Base-by-base conservation (phyloP, 768 basidiomycete species). In the Trametes cingulata region DNA sequence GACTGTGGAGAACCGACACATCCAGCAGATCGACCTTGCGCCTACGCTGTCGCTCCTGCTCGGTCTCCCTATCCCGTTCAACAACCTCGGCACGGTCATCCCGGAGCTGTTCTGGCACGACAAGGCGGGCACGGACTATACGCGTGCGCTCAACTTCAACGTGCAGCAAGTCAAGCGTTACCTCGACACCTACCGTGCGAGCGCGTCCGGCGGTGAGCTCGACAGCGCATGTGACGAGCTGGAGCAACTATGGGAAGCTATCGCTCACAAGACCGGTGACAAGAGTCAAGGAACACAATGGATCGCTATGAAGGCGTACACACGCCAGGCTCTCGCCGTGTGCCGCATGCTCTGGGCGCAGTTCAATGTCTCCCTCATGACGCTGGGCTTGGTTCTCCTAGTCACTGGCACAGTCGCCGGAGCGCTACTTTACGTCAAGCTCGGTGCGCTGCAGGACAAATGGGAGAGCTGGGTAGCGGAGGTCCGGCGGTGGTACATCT, bases 321-420 rank as follows among this genome's bases (percentile, higher is more conserved):
- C 83, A 13, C 79, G 85, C 9, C 71, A 79, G 15, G 85, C 90
- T 6, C 80, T 95, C 35, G 75, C 80, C 0, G 82, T 81, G 2
- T 95, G 95, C 68, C 88, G 95, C 7, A 73, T 82, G 13, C 85
- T 98, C 55, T 99, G 97, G 97, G 96, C 97, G 0, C 92, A 93
- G 68, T 98, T 99, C 78, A 91, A 94, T 64, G 77, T 88, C 3
- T 67, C 82, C 1, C 77, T 91, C 14, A 98, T 98, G 81, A 72
- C 76, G 4, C 75, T 88, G 25, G 97, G 96, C 0, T 72, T 96
- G 10, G 65, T 72, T 0, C 73, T 92, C 24, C 79, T 95, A 27
- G 77, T 75, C 0, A 71, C 87, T 22, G 79, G 85, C 33, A 70
- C 86, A 0, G 66, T 84, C 6, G 81, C 86, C 0, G 75, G 80